A percentile compares a stretch with the other conserved stretches of the same genome.
phyloP scores from a whole-genome alignment of 1,139 yeast species.

The Yamadazyma pseudoaaseri region DNA sequence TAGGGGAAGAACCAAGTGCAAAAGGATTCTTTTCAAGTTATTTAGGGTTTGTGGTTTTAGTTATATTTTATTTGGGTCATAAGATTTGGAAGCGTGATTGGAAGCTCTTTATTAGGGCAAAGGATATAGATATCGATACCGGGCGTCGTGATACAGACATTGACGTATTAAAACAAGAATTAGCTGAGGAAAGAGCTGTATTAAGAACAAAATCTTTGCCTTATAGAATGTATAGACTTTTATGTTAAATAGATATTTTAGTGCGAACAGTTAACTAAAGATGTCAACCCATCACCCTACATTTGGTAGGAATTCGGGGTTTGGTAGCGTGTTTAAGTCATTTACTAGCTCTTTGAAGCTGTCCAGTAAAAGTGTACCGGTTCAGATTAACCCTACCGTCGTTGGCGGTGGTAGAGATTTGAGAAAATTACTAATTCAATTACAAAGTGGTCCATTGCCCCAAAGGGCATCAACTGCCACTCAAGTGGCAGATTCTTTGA shows the following conservation, averaged over 20 bases:
- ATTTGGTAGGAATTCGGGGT: constrained; percentile 32
- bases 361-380: constrained; percentile 34
- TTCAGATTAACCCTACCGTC: constrained; percentile 53
- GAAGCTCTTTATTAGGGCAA: constrained; percentile 32
- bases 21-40: constrained; percentile 33
- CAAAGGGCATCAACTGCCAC: constrained; percentile 54
- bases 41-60: constrained; percentile 37
- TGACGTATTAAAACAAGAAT: constrained; percentile 41
- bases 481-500: constrained; percentile 49
- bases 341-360: constrained; percentile 52
- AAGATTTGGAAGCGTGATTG: constrained; percentile 42
- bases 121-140: constrained; percentile 40
- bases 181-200: constrained; percentile 37
- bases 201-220: constrained; percentile 33
- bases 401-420: constrained; percentile 62
- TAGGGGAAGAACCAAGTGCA: constrained; percentile 36
- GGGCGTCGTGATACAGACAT: constrained; percentile 44
- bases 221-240: constrained; percentile 31
- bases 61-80: constrained; percentile 39
- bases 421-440: constrained; percentile 40
- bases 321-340: constrained; percentile 53
- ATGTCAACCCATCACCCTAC: constrained; percentile 33
- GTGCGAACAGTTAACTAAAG: neutral
- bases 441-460: constrained; percentile 36
- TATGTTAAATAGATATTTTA: constrained; percentile 25